Conservation (phyloP, 2,329 filamentous ascomycete genomes). For the Cercospora sp. region DNA sequence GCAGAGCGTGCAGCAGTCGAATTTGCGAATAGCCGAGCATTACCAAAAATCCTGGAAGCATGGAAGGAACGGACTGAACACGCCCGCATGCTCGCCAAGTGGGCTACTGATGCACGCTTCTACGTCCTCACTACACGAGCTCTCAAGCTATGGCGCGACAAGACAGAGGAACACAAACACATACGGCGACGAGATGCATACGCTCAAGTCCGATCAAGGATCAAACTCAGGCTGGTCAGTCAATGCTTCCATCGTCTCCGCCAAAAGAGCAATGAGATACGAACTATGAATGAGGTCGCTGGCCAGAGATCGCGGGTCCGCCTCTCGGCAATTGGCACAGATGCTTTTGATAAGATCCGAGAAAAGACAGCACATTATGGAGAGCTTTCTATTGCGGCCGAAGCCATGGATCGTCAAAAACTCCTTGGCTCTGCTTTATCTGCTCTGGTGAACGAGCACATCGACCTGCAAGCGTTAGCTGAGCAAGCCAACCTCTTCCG, state of each 20-base stretch:
- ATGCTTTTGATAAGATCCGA: conserved; percentile 43
- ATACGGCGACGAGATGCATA: conserved; percentile 58
- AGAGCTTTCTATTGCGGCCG: conserved; percentile 39
- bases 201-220: conserved; percentile 52
- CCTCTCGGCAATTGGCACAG: conserved; percentile 35
- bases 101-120: conserved; percentile 57
- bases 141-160: conserved; percentile 54
- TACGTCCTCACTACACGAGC: conserved; percentile 55
- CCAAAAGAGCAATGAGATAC: conserved; percentile 36
- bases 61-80: conserved; percentile 45
- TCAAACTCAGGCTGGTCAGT: conserved; percentile 57
- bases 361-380: conserved; percentile 28
- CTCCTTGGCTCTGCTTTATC: conserved; percentile 40
- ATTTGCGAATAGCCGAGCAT: conserved; percentile 44
- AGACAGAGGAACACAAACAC: conserved; percentile 53
- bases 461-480: conserved; percentile 35
- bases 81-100: conserved; percentile 50
- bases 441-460: conserved; percentile 31
- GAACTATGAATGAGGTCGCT: conserved; percentile 45
- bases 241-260: conserved; percentile 45
- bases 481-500: conserved; percentile 49
- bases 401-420: conserved; percentile 31
- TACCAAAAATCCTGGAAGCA: conserved; percentile 41
- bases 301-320: conserved; percentile 40
- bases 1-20: conserved; percentile 43